These are phyloP conservation scores for Durio zibethinus DNA, from an alignment of 345 rosid species.

Conservation along the genomic window DNA sequence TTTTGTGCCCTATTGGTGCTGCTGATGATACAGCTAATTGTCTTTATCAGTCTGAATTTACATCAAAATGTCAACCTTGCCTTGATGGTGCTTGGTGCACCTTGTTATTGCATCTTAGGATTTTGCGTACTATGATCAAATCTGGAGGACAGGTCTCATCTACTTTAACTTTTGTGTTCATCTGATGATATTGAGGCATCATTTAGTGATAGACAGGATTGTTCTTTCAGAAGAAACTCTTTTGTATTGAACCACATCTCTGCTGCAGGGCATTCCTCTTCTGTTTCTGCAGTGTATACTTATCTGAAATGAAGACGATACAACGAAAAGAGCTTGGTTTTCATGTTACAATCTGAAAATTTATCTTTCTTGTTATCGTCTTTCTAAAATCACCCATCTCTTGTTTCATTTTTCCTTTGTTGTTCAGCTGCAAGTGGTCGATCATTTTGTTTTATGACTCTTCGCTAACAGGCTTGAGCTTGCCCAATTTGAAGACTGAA, in stretches of 20 bases:
- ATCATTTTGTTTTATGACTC: background rate
- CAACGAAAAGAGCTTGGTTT: background rate
- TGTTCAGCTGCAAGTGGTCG: background rate
- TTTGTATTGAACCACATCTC: slow-evolving; percentile 6
- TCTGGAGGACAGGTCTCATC: too few relatives aligned
- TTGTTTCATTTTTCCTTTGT: background rate
- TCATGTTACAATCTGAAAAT: background rate
- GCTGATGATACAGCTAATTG: slow-evolving; percentile 17
- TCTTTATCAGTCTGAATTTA: slow-evolving; percentile 13
- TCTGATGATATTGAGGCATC: background rate
- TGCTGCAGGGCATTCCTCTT: background rate
- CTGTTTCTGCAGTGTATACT: background rate
- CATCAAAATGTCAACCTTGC: background rate
- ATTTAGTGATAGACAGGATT: slow-evolving; percentile 14
- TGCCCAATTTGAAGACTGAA: too few relatives aligned
- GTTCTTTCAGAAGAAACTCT: slow-evolving; percentile 5
- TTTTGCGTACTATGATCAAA: background rate
- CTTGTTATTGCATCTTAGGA: slow-evolving; percentile 3
- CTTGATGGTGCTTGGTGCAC: slow-evolving; percentile 2
- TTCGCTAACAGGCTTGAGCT: too few relatives aligned
- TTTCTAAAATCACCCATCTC: background rate
- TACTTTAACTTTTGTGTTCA: too few relatives aligned
- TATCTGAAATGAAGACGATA: background rate
- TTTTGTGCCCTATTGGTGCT: slow-evolving; percentile 16
- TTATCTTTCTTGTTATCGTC: background rate